Percentiles rank a stretch among this genome's conserved stretches.
These are phyloP conservation scores for Westerdykella sp. DNA, from an alignment of 2,329 filamentous ascomycete species.

Conservation along the genomic window DNA sequence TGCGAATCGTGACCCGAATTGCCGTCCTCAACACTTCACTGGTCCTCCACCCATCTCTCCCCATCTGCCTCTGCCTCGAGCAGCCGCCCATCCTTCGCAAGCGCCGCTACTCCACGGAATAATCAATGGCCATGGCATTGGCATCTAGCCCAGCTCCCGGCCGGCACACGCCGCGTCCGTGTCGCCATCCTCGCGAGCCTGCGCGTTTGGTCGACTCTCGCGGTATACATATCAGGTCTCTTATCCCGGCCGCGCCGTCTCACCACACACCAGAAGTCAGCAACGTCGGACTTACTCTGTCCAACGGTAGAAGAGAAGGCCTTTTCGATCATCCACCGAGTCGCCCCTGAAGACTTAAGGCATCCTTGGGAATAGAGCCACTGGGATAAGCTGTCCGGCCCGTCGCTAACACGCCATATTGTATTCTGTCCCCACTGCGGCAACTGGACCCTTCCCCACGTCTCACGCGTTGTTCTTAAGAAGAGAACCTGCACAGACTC, in stretches of 20 bases:
- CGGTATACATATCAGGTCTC: constrained; percentile 28
- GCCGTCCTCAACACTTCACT: constrained; percentile 17
- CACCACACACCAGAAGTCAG: constrained; percentile 18
- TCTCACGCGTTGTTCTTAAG: constrained; percentile 20
- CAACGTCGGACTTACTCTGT: constrained; percentile 10
- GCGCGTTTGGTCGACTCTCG: constrained; percentile 19
- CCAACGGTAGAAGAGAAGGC: constrained; percentile 19
- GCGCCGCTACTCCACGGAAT: constrained; percentile 29
- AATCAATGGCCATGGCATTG: constrained; percentile 3
- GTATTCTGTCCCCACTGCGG: constrained; percentile 22
- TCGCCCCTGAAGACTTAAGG: constrained; percentile 12
- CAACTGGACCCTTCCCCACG: constrained; percentile 24
- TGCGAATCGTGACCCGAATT: constrained; percentile 33
- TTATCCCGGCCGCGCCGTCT: constrained; percentile 20
- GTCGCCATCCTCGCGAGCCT: constrained; percentile 10
- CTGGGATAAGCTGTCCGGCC: constrained; percentile 13
- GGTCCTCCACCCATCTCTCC: constrained; percentile 19
- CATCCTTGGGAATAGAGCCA: constrained; percentile 12
- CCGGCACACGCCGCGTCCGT: constrained; percentile 19
- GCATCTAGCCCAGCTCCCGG: constrained; percentile 21
- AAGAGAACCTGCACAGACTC: constrained; percentile 17
- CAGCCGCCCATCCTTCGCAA: constrained; percentile 32
- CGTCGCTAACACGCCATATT: not conserved
- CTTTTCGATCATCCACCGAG: constrained; percentile 4
- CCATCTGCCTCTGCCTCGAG: constrained; percentile 21